Evolutionary conservation across 208 protist genomes (phyloP).

Genomic region (Leishmania turanica): DNA sequence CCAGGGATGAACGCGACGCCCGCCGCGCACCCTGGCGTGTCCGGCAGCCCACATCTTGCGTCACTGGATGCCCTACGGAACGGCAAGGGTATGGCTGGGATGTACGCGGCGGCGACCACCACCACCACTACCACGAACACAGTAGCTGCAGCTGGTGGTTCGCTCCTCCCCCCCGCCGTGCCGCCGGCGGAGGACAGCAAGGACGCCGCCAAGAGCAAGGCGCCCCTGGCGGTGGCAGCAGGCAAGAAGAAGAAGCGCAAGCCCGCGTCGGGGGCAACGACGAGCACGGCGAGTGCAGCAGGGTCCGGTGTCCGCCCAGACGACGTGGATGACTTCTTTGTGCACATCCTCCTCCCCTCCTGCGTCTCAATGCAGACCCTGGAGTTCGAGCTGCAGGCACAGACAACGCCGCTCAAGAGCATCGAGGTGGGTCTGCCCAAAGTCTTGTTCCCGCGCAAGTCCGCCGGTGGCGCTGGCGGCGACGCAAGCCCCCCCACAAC

Average conservation of each 20-base stretch:
- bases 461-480: conserved; percentile 8
- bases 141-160: conserved; percentile 5
- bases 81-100: conserved; percentile 1
- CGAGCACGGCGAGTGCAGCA: neutral
- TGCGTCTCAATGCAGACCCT: conserved; percentile 45
- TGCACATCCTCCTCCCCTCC: conserved; percentile 53
- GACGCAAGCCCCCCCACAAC: conserved; percentile 8
- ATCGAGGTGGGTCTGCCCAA: conserved; percentile 59
- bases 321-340: conserved; percentile 74
- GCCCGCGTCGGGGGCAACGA: neutral
- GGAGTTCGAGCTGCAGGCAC: conserved; percentile 51
- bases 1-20: conserved; percentile 29
- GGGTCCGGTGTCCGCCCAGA: conserved; percentile 16
- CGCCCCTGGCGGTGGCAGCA: neutral
- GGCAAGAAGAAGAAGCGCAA: conserved; percentile 35
- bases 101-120: conserved; percentile 7
- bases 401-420: conserved; percentile 48
- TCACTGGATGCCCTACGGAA: conserved; percentile 20
- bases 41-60: conserved; percentile 13
- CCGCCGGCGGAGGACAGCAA: conserved; percentile 8
- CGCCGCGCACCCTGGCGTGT: conserved; percentile 6
- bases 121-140: conserved; percentile 19
- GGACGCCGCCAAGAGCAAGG: conserved; percentile 3
- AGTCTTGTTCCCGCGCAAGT: conserved; percentile 43
- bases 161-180: conserved; percentile 4